Conservation (phyloP, 768 basidiomycete genomes). For the Lentinula lateritia region DNA sequence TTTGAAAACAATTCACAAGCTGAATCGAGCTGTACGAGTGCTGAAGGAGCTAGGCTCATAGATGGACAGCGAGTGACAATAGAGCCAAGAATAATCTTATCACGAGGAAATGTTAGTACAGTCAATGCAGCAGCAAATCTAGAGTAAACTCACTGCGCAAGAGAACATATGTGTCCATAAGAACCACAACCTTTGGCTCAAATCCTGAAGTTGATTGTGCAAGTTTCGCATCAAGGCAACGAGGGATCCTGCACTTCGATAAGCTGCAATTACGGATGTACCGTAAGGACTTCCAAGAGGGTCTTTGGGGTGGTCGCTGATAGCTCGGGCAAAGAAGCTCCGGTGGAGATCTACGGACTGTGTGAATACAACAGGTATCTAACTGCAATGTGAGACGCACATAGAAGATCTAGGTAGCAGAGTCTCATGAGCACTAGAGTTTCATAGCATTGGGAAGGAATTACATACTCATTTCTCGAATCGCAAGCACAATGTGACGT, state of each 20-base stretch:
- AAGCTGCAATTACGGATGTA: slow-evolving; percentile 69
- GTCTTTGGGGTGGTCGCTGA: slow-evolving; percentile 70
- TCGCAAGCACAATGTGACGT: slow-evolving; percentile 62
- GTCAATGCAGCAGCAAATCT: not conserved
- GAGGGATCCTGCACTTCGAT: slow-evolving; percentile 66
- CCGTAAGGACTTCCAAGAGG: slow-evolving; percentile 69
- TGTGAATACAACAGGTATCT: not conserved
- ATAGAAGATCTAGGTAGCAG: slow-evolving; percentile 48
- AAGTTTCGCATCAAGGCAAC: slow-evolving; percentile 68
- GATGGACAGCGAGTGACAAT: slow-evolving; percentile 77
- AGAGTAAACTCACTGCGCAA: slow-evolving; percentile 47
- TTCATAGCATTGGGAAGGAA: not conserved
- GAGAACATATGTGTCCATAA: slow-evolving; percentile 47
- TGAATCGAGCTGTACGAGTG: slow-evolving; percentile 67
- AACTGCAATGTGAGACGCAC: not conserved
- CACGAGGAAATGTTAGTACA: slow-evolving; percentile 7
- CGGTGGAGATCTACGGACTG: slow-evolving; percentile 44
- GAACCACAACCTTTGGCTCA: slow-evolving; percentile 61
- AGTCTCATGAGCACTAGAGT: not conserved
- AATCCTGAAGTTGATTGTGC: slow-evolving; percentile 57
- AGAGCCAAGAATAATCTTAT: slow-evolving; percentile 64
- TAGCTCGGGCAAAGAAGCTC: slow-evolving; percentile 68
- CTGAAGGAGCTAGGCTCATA: slow-evolving; percentile 73
- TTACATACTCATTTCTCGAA: slow-evolving; percentile 63
- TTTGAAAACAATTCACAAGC: slow-evolving; percentile 73